phyloP scores from a whole-genome alignment of 305 asterid species.

The Vinca major region DNA sequence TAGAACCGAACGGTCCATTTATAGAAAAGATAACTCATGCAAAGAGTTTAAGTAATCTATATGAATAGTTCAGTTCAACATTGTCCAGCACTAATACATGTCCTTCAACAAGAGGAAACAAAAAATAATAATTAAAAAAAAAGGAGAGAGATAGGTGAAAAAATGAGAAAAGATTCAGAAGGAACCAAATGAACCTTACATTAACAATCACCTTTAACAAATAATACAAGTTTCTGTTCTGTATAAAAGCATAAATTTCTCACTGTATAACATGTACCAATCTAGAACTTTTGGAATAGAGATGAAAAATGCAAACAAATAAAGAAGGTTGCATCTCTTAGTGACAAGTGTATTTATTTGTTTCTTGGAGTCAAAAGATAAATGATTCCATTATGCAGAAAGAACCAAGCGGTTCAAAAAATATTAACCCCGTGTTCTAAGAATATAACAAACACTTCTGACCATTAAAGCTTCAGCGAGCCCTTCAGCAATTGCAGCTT shows the following conservation, averaged over 20 bases:
- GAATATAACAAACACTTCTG: conserved; percentile 16
- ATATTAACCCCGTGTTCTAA: background rate
- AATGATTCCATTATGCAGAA: background rate
- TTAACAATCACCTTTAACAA: background rate
- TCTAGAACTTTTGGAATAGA: background rate
- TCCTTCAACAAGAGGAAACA: background rate
- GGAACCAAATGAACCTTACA: background rate
- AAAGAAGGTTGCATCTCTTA: background rate
- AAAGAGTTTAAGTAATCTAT: background rate
- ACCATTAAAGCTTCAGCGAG: conserved; percentile 95
- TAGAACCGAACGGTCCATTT: background rate
- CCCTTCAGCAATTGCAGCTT: conserved; percentile 96
- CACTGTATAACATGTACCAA: background rate
- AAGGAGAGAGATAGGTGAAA: background rate
- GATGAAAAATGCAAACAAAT: background rate
- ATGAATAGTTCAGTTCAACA: background rate
- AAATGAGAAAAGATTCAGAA: background rate
- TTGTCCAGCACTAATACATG: background rate
- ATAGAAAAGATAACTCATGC: background rate
- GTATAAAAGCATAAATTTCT: no score
- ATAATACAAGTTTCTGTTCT: background rate
- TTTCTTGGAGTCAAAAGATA: conserved; percentile 5
- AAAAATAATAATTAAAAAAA: no score
- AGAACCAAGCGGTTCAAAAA: background rate
- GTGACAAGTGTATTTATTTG: background rate